Conservation (phyloP, 2,329 filamentous ascomycete species). For the Meredithiella fracta region DNA sequence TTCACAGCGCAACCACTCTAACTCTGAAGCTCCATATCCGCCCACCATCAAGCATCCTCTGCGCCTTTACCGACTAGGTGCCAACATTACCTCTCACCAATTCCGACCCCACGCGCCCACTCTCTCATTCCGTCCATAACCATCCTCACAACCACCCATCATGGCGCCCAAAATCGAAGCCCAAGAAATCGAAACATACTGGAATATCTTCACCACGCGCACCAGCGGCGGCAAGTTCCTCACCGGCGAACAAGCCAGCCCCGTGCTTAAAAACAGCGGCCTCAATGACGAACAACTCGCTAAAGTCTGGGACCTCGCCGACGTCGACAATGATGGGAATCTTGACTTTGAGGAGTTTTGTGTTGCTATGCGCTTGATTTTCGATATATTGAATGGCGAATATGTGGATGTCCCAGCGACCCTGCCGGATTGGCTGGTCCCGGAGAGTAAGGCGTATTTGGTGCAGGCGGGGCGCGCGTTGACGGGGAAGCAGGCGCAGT, state of each 20-base stretch:
- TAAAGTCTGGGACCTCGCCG: constrained; percentile 88
- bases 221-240: constrained; percentile 44
- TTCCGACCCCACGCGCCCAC: background rate
- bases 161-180: constrained; percentile 47
- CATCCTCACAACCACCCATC: constrained; percentile 1
- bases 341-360: constrained; percentile 99
- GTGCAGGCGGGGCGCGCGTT: constrained; percentile 71
- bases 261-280: constrained; percentile 47
- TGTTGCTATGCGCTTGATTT: constrained; percentile 95
- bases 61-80: too few relatives aligned
- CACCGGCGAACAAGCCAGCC: constrained; percentile 44
- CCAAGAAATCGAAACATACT: constrained; percentile 47
- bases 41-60: too few relatives aligned
- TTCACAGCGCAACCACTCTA: too few relatives aligned
- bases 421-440: constrained; percentile 90
- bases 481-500: constrained; percentile 61
- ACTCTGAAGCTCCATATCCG: too few relatives aligned
- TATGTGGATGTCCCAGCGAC: constrained; percentile 71
- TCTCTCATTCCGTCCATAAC: background rate
- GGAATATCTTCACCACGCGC: constrained; percentile 45
- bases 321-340: constrained; percentile 94
- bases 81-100: background rate
- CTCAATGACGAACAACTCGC: constrained; percentile 67
- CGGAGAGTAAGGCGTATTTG: constrained; percentile 83
- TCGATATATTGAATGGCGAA: constrained; percentile 92